Base-by-base conservation (phyloP, 352 stramenopile genomes). In the Phytophthora megakarya region DNA sequence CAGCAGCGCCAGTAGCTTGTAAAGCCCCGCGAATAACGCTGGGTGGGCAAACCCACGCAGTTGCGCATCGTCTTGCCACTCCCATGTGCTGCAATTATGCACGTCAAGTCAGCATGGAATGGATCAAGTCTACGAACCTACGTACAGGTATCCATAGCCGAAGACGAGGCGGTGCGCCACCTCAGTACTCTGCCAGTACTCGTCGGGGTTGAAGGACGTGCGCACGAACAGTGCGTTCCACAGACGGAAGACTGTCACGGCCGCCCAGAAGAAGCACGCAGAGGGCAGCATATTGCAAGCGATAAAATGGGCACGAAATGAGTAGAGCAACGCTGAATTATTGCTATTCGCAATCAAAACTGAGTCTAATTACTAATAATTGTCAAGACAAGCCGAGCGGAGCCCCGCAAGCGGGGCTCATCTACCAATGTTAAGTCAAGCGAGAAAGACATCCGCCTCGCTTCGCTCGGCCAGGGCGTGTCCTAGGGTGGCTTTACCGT, bases 111-210 rank as follows among this genome's bases (percentile, higher is more conserved):
- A 61, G 46, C 33, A 54, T 11, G 16, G 18, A 47, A 26, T 28
- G 21, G 39, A 30, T 42, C 56, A 61, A n/a, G 39, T 38, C 0
- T 39, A 37, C 8, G 25, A 3, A 23, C 32, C 7, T 8, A 40
- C 86, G 42, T 55, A 95, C 86, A 95, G 45, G 32, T 96, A 75
- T 40, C 88, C 86, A 46, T 96, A 93, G 53, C 81, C 84, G 65
- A 95, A 96, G n/a, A 90, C 88, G 43, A 96, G 66, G 42, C 72
- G 82, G 45, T 96, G 88, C 45, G 88, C 88, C 30, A 96, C 86
- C 67, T 96, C 88, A 2, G 84, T 87, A 56, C 87, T 90, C 65
- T 96, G 88, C 88, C 88, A 96, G 72, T 90, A 96, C 71, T 96
- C 88, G 58, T 96, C 88, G 18, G 88, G 84, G 51, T 94, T 95